Evolutionary conservation across 805 yeast genomes (phyloP), one percentile per base, ranked within the genome.

Genomic region (Candida taoyuanica): DNA sequence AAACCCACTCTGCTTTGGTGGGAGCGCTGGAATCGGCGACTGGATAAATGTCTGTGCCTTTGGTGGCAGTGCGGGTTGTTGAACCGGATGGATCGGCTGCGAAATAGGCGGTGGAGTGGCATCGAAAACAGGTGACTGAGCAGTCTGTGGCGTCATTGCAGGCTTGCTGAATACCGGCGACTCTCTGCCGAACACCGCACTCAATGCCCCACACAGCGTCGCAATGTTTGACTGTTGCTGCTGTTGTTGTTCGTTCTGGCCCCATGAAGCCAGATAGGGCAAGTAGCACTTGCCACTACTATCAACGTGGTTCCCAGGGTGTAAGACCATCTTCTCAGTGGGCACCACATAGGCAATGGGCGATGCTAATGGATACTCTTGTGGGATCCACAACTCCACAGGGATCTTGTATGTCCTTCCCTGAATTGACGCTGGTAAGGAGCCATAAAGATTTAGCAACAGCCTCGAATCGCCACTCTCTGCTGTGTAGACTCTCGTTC

Each of bases 371-470:
- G 96, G 96, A 48, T 84, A 88, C 17, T 68, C 65, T 19, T 70
- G 68, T 0, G 95, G 95, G 5, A 89, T 52, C 95, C 95, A 87
- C 5, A 88, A 58, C 37, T 77, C 78, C 11, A 87, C 51, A 0
- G 88, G 89, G 14, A 74, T 60, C n/a, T 63, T 59, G 45, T 68
- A 64, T 0, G 51, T 49, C 0, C 50, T 40, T 2, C 57, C 56
- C 12, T 48, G 49, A 11, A 60, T 56, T 5, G 47, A 29, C 1
- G 62, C 55, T 3, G 71, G 70, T 4, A 81, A 47, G 0, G 70
- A 61, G 0, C 96, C 96, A 48, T 71, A 71, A 2, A 89, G 44
- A 43, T 79, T 78, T 9, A 88, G 63, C 34, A 87, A 63, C 15
- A 87, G 65, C 16, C 71, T 67, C 2, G 82, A 65, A 11, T 55